These are phyloP conservation scores for Atkinsonella texensis DNA, from an alignment of 2,329 filamentous ascomycete species.

Conservation along the genomic window DNA sequence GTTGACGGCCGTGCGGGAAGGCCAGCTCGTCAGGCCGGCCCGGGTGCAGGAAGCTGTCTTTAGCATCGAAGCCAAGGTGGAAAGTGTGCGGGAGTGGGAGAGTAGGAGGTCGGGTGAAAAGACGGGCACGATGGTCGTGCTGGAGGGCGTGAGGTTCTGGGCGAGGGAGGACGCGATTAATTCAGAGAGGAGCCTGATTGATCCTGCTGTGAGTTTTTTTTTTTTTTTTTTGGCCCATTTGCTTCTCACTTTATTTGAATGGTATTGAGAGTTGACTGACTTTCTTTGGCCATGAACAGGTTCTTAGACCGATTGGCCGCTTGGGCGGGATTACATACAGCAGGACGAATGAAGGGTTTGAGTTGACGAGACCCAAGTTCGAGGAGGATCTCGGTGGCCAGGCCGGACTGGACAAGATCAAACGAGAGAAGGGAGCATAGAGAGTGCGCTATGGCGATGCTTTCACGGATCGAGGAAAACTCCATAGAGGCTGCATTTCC, in stretches of 20 bases:
- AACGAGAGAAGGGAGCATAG: not conserved
- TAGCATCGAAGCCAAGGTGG: slow-evolving; percentile 66
- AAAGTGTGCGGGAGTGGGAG: slow-evolving; percentile 67
- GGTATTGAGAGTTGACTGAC: not conserved
- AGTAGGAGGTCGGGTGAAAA: slow-evolving; percentile 62
- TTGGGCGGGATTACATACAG: slow-evolving; percentile 82
- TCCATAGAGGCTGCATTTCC: too few relatives aligned
- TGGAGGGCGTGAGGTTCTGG: slow-evolving; percentile 85
- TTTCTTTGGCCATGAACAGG: slow-evolving; percentile 19
- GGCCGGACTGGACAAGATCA: slow-evolving; percentile 40
- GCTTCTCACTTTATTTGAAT: not conserved
- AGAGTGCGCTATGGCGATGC: too few relatives aligned
- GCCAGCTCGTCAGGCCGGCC: slow-evolving; percentile 53
- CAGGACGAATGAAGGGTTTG: slow-evolving; percentile 54
- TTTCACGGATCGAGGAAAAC: too few relatives aligned
- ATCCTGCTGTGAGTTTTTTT: slow-evolving; percentile 46
- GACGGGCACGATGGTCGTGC: slow-evolving; percentile 59
- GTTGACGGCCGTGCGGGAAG: slow-evolving; percentile 47
- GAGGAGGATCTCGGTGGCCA: slow-evolving; percentile 37
- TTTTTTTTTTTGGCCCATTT: slow-evolving; percentile 3
- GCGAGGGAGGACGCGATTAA: slow-evolving; percentile 80
- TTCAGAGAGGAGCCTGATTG: slow-evolving; percentile 59
- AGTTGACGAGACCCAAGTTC: slow-evolving; percentile 55
- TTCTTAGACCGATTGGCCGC: slow-evolving; percentile 64
- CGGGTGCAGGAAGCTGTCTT: slow-evolving; percentile 77